Evolutionary conservation across 257 asterid species (phyloP).

Genomic region (Solanum verrucosum): DNA sequence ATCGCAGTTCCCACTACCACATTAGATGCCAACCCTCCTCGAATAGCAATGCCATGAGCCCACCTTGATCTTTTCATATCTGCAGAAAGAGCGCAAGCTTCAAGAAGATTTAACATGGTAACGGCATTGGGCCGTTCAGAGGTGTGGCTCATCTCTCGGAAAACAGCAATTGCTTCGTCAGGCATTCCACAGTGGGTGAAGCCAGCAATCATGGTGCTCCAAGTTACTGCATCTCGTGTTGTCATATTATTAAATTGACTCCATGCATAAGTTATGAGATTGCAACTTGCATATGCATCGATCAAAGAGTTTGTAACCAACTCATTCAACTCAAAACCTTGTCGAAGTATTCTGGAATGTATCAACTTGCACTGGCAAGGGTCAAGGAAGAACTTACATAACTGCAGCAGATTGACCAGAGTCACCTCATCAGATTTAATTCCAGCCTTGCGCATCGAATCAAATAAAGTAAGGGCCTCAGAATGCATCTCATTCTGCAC

Average conservation of each 20-base stretch:
- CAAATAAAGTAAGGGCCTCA: conserved; percentile 47
- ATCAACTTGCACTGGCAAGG: conserved; percentile 50
- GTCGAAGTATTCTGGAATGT: conserved; percentile 46
- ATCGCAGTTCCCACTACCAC: conserved; percentile 74
- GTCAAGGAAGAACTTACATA: conserved; percentile 42
- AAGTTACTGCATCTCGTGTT: conserved; percentile 55
- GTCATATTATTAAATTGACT: conserved; percentile 40
- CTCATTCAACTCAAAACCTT: conserved; percentile 50
- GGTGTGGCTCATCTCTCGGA: conserved; percentile 38
- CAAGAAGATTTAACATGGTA: conserved; percentile 62
- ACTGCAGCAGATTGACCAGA: conserved; percentile 59
- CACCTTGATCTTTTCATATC: conserved; percentile 52
- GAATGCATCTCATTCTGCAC: conserved; percentile 48
- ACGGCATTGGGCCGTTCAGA: conserved; percentile 33
- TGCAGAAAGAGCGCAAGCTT: conserved; percentile 69
- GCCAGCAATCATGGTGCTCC: conserved; percentile 95
- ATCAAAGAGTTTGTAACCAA: conserved; percentile 64
- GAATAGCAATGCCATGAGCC: conserved; percentile 61
- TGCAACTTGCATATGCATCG: conserved; percentile 73
- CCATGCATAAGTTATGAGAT: conserved; percentile 45
- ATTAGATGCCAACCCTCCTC: conserved; percentile 57
- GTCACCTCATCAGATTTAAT: conserved; percentile 65
- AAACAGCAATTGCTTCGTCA: conserved; percentile 56
- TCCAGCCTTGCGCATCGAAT: conserved; percentile 43
- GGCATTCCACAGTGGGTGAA: conserved; percentile 72